Evolutionary conservation across 208 protist genomes (phyloP).

Genomic region (Trypanosoma theileri): DNA sequence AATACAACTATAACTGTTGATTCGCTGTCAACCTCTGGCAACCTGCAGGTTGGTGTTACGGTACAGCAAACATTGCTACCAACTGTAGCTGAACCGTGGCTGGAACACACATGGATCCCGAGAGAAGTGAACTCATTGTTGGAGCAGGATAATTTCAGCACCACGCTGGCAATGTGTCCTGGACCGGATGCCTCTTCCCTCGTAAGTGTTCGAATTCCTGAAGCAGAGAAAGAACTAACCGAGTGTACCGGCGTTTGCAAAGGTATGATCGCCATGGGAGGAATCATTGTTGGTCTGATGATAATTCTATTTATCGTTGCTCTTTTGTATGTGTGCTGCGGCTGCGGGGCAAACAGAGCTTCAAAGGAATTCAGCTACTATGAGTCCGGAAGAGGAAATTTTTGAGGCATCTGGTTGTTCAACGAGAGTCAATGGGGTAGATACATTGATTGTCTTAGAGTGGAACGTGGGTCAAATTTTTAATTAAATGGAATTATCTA

Average conservation of each 20-base stretch:
- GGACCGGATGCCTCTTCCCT: background rate
- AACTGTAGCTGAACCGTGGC: background rate
- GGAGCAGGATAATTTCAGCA: background rate
- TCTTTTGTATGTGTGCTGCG: background rate
- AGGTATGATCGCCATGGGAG: constrained; percentile 6
- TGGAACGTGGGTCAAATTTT: no score
- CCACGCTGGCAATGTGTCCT: constrained; percentile 5
- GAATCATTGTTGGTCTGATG: constrained; percentile 1
- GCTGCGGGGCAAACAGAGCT: background rate
- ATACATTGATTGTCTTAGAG: no score
- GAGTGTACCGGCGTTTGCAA: background rate
- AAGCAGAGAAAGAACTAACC: background rate
- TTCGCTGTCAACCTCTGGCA: background rate
- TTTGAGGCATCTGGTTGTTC: no score
- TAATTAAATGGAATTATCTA: no score
- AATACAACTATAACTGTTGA: background rate
- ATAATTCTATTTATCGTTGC: background rate
- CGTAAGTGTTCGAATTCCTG: constrained; percentile 1
- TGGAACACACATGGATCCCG: constrained; percentile 18
- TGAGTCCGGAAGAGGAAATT: no score
- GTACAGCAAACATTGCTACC: constrained; percentile 3
- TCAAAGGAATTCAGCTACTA: no score
- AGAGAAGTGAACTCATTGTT: constrained; percentile 26
- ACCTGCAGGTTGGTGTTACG: background rate
- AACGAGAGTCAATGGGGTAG: no score